Percentiles rank a stretch among this genome's conserved stretches.
phyloP scores from a whole-genome alignment of 768 basidiomycete genomes.

The Suillus subalutaceus region DNA sequence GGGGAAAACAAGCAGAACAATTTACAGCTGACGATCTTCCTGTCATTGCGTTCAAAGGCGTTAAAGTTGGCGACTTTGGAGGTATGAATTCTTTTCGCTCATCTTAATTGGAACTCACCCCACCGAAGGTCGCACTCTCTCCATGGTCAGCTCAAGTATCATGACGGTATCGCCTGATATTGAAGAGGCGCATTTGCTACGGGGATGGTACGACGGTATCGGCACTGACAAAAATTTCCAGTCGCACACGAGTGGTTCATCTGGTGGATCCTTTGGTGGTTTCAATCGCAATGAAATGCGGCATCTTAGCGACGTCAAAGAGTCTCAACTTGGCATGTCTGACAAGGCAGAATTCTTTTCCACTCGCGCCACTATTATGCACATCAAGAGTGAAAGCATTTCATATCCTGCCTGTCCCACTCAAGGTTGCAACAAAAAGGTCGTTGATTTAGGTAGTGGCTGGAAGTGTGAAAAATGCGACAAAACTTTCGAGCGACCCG shows the following conservation, averaged over 20 bases:
- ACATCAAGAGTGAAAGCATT: conserved; percentile 81
- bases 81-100: conserved; percentile 43
- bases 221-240: conserved; percentile 71
- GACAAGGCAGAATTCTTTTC: conserved; percentile 85
- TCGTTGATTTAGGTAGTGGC: conserved; percentile 61
- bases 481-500: conserved; percentile 65
- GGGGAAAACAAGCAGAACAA: conserved; percentile 93
- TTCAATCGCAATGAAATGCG: conserved; percentile 78
- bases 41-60: conserved; percentile 92
- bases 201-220: conserved; percentile 89
- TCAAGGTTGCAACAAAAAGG: conserved; percentile 87
- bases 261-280: conserved; percentile 39
- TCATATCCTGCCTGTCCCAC: conserved; percentile 89
- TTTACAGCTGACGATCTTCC: conserved; percentile 62
- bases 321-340: conserved; percentile 69
- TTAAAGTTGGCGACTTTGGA: conserved; percentile 90
- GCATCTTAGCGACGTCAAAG: conserved; percentile 77
- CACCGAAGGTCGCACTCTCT: conserved; percentile 72
- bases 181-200: conserved; percentile 80
- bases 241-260: conserved; percentile 56
- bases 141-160: conserved; percentile 77
- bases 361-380: conserved; percentile 80
- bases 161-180: conserved; percentile 91
- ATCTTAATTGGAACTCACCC: conserved; percentile 15
- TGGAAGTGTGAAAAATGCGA: conserved; percentile 97